These are phyloP conservation scores for Fusarium metavorans DNA, from an alignment of 2,329 filamentous ascomycete species.

Conservation along the genomic window DNA sequence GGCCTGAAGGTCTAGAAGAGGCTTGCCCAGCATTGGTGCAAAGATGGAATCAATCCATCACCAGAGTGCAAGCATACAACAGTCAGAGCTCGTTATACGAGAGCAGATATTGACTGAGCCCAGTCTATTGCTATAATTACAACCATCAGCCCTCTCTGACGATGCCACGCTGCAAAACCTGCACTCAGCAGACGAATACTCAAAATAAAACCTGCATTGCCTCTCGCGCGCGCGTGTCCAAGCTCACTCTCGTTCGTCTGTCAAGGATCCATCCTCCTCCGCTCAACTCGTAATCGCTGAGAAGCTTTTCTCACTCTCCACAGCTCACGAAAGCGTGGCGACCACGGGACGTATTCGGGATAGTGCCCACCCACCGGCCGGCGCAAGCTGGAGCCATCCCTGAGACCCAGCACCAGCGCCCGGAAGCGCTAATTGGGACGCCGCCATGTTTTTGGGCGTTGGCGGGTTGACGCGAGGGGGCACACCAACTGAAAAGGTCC, in stretches of 20 bases:
- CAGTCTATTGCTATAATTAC: neutral
- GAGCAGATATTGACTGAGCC: neutral
- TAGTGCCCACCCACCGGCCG: slow-evolving; percentile 16
- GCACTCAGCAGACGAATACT: neutral
- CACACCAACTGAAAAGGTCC: slow-evolving; percentile 5
- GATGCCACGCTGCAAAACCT: neutral
- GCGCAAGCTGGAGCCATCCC: neutral
- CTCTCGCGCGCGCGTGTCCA: slow-evolving; percentile 15
- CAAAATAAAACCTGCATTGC: neutral
- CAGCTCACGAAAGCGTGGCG: slow-evolving; percentile 3
- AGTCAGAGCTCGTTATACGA: neutral
- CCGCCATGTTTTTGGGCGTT: slow-evolving; percentile 36
- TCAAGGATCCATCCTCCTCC: neutral
- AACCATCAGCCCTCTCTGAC: neutral
- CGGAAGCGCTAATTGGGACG: slow-evolving; percentile 28
- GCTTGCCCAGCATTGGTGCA: neutral
- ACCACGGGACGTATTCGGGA: neutral
- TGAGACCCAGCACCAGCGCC: slow-evolving; percentile 3
- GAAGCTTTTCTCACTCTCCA: neutral
- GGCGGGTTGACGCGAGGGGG: slow-evolving; percentile 45
- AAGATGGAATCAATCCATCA: neutral
- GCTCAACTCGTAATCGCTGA: neutral
- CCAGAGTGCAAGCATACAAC: neutral
- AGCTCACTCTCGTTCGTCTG: slow-evolving; percentile 25
- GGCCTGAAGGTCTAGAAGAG: slow-evolving; percentile 7